These are phyloP conservation scores for Cystoderma amianthinum DNA, from an alignment of 768 basidiomycete genomes.

Conservation along the genomic window DNA sequence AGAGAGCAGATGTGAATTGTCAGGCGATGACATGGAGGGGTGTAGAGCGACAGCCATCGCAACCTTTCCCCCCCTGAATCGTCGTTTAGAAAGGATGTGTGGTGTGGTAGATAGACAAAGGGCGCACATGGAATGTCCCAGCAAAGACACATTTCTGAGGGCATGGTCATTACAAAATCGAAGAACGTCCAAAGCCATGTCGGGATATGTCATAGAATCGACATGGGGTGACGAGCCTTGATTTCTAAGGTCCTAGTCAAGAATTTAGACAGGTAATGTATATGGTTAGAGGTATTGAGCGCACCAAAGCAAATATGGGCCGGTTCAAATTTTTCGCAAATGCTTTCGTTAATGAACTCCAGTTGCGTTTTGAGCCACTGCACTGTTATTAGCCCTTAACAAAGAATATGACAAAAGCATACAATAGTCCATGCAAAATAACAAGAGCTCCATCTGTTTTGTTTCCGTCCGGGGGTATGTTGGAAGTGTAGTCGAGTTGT, in stretches of 20 bases:
- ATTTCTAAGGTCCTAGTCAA: conserved; percentile 59
- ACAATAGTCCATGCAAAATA: conserved; percentile 59
- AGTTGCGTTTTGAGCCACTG: conserved; percentile 84
- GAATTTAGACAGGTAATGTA: too few species aligned
- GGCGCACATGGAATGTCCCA: conserved; percentile 84
- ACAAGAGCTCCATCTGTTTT: conserved; percentile 34
- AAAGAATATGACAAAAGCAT: conserved; percentile 16
- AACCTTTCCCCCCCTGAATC: conserved; percentile 71
- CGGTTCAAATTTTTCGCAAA: conserved; percentile 52
- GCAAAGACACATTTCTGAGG: conserved; percentile 56
- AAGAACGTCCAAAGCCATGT: conserved; percentile 76
- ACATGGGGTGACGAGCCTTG: conserved; percentile 76
- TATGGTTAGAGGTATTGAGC: too few species aligned
- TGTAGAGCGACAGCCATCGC: conserved; percentile 61
- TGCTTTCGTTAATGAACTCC: conserved; percentile 67
- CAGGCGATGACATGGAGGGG: conserved; percentile 18
- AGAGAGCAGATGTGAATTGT: conserved; percentile 25
- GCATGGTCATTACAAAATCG: conserved; percentile 49
- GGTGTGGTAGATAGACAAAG: background rate
- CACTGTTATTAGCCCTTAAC: background rate
- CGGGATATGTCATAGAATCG: conserved; percentile 59
- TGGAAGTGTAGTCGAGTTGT: too few species aligned
- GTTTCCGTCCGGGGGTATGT: conserved; percentile 14
- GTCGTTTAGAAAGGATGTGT: background rate
- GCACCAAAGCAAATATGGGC: conserved; percentile 71